Conservation (phyloP, 202 grass and related monocot species). For the Carex arenaria region DNA sequence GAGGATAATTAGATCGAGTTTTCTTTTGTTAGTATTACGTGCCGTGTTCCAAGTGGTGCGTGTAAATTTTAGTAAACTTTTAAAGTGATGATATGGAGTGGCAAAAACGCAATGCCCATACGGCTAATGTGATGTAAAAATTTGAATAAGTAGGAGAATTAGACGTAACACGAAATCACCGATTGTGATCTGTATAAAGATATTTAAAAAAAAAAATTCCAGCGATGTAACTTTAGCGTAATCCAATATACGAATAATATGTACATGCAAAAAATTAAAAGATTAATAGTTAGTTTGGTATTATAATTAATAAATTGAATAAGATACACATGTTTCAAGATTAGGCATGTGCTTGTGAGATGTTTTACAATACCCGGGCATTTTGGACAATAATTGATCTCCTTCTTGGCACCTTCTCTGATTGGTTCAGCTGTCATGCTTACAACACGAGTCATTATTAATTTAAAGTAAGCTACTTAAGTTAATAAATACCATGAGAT, state of each 20-base stretch:
- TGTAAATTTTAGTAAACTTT: neutral
- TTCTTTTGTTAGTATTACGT: neutral
- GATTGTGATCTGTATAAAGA: neutral
- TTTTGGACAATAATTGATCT: slow-evolving; percentile 2
- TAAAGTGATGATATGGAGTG: neutral
- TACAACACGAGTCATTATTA: neutral
- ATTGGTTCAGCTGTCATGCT: neutral
- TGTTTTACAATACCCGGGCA: neutral
- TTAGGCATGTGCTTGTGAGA: neutral
- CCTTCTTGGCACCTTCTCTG: too few relatives aligned
- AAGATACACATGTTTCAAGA: neutral
- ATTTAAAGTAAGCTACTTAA: neutral
- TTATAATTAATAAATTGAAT: neutral
- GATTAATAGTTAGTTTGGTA: neutral
- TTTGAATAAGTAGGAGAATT: neutral
- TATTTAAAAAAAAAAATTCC: neutral
- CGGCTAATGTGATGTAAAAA: neutral
- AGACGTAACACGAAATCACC: neutral
- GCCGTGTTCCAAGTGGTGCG: neutral
- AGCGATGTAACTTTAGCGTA: neutral
- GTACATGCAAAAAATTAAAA: neutral
- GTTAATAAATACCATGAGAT: neutral
- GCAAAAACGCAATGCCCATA: neutral
- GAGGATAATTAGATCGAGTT: neutral
- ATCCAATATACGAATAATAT: neutral